phyloP scores from a whole-genome alignment of 208 protist genomes.

The Leishmania arabica region DNA sequence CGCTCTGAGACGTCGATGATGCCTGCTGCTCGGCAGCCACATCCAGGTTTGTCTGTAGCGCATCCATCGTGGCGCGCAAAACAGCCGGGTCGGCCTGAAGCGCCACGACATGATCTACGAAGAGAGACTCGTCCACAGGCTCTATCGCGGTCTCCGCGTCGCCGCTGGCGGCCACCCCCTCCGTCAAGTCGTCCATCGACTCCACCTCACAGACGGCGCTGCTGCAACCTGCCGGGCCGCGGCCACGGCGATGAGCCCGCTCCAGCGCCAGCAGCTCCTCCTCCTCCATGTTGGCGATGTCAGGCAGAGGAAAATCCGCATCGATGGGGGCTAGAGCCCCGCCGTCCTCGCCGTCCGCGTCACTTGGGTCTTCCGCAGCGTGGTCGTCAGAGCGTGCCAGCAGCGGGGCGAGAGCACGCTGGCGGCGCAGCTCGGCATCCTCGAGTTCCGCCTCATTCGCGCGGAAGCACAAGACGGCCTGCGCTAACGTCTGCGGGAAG shows the following conservation, averaged over 20 bases:
- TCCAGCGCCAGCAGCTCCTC: slow-evolving; percentile 42
- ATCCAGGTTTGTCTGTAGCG: slow-evolving; percentile 19
- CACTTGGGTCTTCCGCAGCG: slow-evolving; percentile 1
- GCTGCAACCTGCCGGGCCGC: slow-evolving; percentile 7
- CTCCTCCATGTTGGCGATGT: slow-evolving; percentile 48
- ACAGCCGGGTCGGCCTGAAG: slow-evolving; percentile 38
- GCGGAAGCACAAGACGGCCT: slow-evolving; percentile 84
- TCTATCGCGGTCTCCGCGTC: slow-evolving; percentile 51
- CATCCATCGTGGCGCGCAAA: slow-evolving; percentile 45
- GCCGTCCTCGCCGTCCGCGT: slow-evolving; percentile 11
- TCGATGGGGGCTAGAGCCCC: slow-evolving; percentile 54
- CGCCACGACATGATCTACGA: slow-evolving; percentile 66
- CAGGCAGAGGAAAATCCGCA: slow-evolving; percentile 59
- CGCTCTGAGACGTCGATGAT: background rate
- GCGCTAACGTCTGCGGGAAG: slow-evolving; percentile 82
- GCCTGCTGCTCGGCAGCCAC: slow-evolving; percentile 3
- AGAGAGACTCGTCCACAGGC: slow-evolving; percentile 64
- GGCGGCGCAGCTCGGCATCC: slow-evolving; percentile 30
- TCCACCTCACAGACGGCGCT: slow-evolving; percentile 11
- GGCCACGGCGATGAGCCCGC: slow-evolving; percentile 27
- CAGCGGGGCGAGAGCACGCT: slow-evolving; percentile 25
- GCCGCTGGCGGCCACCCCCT: slow-evolving; percentile 4
- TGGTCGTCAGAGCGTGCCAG: slow-evolving; percentile 21
- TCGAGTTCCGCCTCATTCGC: slow-evolving; percentile 38
- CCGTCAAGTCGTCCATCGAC: background rate